A percentile compares a stretch with the other conserved stretches of the same genome.
These are phyloP conservation scores for Colletotrichum chrysophilum DNA, from an alignment of 2,329 filamentous ascomycete genomes.

Conservation along the genomic window DNA sequence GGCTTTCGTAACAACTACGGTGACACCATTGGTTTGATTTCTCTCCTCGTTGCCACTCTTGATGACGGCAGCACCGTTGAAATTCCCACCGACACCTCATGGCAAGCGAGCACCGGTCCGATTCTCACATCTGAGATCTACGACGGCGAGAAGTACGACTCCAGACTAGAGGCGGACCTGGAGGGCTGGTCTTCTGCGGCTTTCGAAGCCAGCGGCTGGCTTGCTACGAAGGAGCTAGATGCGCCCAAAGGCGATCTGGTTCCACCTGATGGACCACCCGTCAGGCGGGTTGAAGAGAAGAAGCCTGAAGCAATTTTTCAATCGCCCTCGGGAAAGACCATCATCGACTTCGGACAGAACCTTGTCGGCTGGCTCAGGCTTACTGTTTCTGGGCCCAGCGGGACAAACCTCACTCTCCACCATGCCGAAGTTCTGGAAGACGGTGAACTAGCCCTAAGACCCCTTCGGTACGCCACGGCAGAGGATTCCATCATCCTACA, in stretches of 20 bases:
- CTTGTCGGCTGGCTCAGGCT: slow-evolving; percentile 56
- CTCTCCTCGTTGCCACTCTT: slow-evolving; percentile 40
- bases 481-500: slow-evolving; percentile 42
- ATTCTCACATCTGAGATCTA: slow-evolving; percentile 50
- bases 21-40: slow-evolving; percentile 41
- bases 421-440: slow-evolving; percentile 63
- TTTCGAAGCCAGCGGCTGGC: slow-evolving; percentile 32
- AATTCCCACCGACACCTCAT: slow-evolving; percentile 41
- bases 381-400: slow-evolving; percentile 37
- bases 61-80: slow-evolving; percentile 31
- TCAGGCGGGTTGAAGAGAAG: slow-evolving; percentile 38
- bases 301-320: slow-evolving; percentile 34
- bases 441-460: slow-evolving; percentile 43
- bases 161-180: slow-evolving; percentile 32
- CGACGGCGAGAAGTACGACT: slow-evolving; percentile 58
- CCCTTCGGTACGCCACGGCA: slow-evolving; percentile 48
- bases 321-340: slow-evolving; percentile 44
- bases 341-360: slow-evolving; percentile 65
- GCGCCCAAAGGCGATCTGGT: slow-evolving; percentile 38
- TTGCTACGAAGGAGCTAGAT: slow-evolving; percentile 31
- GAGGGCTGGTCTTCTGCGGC: slow-evolving; percentile 28
- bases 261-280: slow-evolving; percentile 47
- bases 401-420: slow-evolving; percentile 46
- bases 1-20: slow-evolving; percentile 41
- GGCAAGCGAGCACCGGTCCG: slow-evolving; percentile 38